Evolutionary conservation across 352 stramenopile species (phyloP).

Genomic region (Pythium apleroticum): DNA sequence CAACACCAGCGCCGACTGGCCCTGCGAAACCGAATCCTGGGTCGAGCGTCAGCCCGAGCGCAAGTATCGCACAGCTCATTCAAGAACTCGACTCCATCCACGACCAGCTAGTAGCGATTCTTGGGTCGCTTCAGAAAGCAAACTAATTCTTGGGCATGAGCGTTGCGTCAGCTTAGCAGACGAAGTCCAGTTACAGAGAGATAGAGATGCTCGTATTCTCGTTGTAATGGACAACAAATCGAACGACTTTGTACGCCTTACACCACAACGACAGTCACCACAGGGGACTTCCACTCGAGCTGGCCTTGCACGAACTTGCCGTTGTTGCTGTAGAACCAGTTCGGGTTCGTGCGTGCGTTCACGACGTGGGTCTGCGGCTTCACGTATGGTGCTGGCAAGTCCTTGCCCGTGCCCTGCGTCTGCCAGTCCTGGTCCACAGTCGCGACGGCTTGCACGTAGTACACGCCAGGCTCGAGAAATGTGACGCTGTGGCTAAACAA

Average conservation of each 20-base stretch:
- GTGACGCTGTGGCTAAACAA: slow-evolving; percentile 41
- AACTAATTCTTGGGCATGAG: background rate
- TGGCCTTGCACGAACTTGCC: slow-evolving; percentile 56
- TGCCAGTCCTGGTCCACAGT: slow-evolving; percentile 71
- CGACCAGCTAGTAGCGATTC: background rate
- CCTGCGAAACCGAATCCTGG: background rate
- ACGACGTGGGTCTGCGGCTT: slow-evolving; percentile 72
- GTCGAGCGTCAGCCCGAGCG: background rate
- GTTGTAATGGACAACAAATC: background rate
- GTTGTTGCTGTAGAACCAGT: slow-evolving; percentile 49
- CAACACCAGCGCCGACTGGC: background rate
- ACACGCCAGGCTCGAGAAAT: slow-evolving; percentile 43
- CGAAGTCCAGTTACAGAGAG: background rate
- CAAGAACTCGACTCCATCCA: background rate
- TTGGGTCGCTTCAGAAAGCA: background rate
- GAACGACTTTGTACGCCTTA: background rate
- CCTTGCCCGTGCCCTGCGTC: slow-evolving; percentile 41
- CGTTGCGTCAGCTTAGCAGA: background rate
- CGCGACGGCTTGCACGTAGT: slow-evolving; percentile 58
- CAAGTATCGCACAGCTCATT: background rate
- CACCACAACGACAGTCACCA: slow-evolving; percentile 16
- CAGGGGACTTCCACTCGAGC: slow-evolving; percentile 58
- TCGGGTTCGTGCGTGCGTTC: slow-evolving; percentile 63
- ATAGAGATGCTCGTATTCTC: too few species aligned
- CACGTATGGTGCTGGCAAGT: slow-evolving; percentile 41